Conservation (phyloP, 768 basidiomycete genomes). For the Suillus discolor region DNA sequence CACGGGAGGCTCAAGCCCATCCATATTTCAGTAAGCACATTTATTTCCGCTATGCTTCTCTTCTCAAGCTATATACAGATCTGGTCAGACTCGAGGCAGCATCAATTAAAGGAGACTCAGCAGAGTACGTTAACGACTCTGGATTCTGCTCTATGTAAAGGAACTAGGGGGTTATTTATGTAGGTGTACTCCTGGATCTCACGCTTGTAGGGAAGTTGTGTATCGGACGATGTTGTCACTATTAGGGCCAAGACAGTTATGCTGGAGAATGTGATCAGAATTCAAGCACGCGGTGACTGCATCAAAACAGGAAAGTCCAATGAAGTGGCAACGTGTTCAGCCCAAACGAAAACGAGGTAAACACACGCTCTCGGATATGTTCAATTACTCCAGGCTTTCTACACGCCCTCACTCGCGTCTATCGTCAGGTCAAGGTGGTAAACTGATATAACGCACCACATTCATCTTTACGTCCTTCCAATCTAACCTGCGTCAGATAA, state of each 20-base stretch:
- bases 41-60: conserved; percentile 22
- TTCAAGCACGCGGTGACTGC: conserved; percentile 18
- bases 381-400: conserved; percentile 20
- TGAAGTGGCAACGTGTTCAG: conserved; percentile 30
- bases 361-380: conserved; percentile 29
- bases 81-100: conserved; percentile 50
- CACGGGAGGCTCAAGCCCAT: conserved; percentile 66
- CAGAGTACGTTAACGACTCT: conserved; percentile 49
- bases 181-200: conserved; percentile 11
- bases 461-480: conserved; percentile 16
- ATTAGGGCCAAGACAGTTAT: conserved; percentile 16
- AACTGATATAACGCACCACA: conserved; percentile 30
- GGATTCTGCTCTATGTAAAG: conserved; percentile 47
- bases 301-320: conserved; percentile 14
- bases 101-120: conserved; percentile 41
- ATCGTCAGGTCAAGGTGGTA: conserved; percentile 33
- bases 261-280: conserved; percentile 5
- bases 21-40: conserved; percentile 59
- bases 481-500: conserved; percentile 20
- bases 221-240: conserved; percentile 17
- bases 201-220: conserved; percentile 10
- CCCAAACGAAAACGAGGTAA: conserved; percentile 30
- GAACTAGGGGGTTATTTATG: conserved; percentile 4
- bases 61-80: conserved; percentile 36
- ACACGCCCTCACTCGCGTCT: conserved; percentile 26